These are phyloP conservation scores for Diutina pseudorugosa DNA, from an alignment of 1,139 yeast species.

Conservation along the genomic window DNA sequence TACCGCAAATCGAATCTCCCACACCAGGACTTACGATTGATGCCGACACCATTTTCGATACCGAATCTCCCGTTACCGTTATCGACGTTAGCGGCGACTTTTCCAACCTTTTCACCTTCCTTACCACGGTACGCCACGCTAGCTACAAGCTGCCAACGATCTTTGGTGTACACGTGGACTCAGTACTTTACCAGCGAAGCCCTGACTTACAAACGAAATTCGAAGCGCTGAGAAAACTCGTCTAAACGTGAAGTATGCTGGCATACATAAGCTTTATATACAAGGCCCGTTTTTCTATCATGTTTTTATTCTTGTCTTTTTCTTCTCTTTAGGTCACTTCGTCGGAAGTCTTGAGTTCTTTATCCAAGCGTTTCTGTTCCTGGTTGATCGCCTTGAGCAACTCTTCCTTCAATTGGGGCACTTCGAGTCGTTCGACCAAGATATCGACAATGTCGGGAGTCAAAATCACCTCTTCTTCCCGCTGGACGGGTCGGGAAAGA, in stretches of 20 bases:
- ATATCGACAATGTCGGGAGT: not conserved
- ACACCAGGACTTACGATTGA: not conserved
- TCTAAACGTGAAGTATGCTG: not conserved
- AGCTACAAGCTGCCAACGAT: not conserved
- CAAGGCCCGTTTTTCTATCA: not conserved
- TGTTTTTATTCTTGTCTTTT: not conserved
- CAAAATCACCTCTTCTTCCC: not conserved
- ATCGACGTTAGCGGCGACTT: not conserved
- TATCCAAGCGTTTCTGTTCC: not conserved
- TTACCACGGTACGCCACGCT: not conserved
- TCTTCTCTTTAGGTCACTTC: not conserved
- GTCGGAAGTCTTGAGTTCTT: not conserved
- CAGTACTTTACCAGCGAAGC: not conserved
- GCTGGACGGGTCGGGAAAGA: not conserved
- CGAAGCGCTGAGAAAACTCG: not conserved
- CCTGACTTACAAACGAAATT: not conserved
- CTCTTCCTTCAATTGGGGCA: not conserved
- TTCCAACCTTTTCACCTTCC: not conserved
- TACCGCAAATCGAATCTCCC: too few species aligned
- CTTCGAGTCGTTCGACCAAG: not conserved
- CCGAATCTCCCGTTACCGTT: not conserved
- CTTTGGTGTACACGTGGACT: conserved; percentile 1
- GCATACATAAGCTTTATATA: not conserved
- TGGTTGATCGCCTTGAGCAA: not conserved
- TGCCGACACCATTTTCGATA: not conserved